phyloP scores from a whole-genome alignment of 345 rosid genomes.

The Ceriops tagal region DNA sequence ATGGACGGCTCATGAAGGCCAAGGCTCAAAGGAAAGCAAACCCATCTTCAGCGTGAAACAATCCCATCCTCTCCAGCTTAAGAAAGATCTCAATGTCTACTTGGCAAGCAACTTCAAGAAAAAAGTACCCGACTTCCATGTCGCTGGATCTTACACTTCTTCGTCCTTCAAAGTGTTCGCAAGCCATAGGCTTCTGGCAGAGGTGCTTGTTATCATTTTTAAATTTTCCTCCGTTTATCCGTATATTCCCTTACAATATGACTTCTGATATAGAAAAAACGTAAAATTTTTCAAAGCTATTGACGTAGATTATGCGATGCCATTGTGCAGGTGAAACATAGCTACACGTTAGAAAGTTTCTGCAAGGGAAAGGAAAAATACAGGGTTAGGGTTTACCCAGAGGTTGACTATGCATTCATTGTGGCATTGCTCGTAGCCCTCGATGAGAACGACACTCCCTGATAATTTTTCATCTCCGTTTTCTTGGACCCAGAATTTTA shows the following conservation, averaged over 20 bases:
- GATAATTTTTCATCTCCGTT: conserved; percentile 1
- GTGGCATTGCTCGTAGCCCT: conserved; percentile 57
- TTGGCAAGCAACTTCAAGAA: conserved; percentile 31
- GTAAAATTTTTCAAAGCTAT: too few relatives aligned
- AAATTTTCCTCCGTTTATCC: neutral
- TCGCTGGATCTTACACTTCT: conserved; percentile 46
- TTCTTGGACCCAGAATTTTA: too few relatives aligned
- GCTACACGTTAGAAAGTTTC: conserved; percentile 55
- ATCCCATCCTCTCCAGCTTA: conserved; percentile 52
- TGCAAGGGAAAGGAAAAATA: conserved; percentile 61
- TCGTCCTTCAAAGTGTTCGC: conserved; percentile 55
- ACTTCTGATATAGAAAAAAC: too few relatives aligned
- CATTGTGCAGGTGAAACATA: conserved; percentile 49
- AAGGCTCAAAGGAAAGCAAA: conserved; percentile 31
- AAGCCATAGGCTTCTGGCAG: conserved; percentile 53
- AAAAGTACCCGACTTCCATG: conserved; percentile 43
- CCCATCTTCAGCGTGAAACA: conserved; percentile 42
- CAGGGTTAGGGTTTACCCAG: conserved; percentile 57
- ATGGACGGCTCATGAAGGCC: conserved; percentile 61
- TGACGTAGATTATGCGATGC: neutral
- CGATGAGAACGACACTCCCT: conserved; percentile 46
- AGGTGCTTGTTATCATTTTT: conserved; percentile 31
- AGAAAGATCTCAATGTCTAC: conserved; percentile 51
- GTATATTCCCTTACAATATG: too few relatives aligned
- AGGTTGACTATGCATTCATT: conserved; percentile 75